Base-by-base conservation (phyloP, 2,329 filamentous ascomycete genomes). In the Ceratocystis diversiconidia region DNA sequence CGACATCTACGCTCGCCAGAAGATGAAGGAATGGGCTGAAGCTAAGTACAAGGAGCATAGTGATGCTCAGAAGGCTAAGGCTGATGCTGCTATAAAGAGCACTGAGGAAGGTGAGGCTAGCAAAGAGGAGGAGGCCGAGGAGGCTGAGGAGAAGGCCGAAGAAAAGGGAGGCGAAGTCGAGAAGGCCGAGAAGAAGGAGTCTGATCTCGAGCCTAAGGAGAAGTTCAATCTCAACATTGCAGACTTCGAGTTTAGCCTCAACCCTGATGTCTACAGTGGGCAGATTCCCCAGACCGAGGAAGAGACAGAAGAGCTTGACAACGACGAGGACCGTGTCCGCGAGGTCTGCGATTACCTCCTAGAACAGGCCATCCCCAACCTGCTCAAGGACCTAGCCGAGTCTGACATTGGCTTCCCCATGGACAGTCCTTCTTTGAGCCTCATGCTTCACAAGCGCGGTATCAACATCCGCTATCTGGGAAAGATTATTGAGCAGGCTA, bases 401-500 rank as follows among this genome's bases (percentile, higher is more conserved):
- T 92, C 90, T 5, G 92, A 99, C 70, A 87, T 96, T 70, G 94
- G 92, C 71, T 97, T 97, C 79, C 94, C 94, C 12, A 96, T 97
- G 90, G 95, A 99, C 71, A 94, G 94, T n/a, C 84, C 89, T 72
- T 96, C 92, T 22, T 80, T 99, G 67, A 90, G 88, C 71, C 85
- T 86, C 69, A 83, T 96, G 63, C 81, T 99, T 73, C 94, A 99
- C 79, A 96, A 96, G 80, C 89, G 92, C 52, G 94, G 94, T 76
- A 92, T 99, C 79, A 99, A 99, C 78, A 83, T 97, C 69, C 85
- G 95, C 72, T 99, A 99, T 75, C 82, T 97, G n/a, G 94, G 94
- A 70, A 88, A 86, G 75, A 77, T 99, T 68, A 88, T 90, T 12
- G 79, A 83, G 67, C 80, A 89, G 63, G 60, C 68, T 22, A 85